phyloP scores from a whole-genome alignment of 1,284 basidiomycete genomes.

The Naganishia albida region DNA sequence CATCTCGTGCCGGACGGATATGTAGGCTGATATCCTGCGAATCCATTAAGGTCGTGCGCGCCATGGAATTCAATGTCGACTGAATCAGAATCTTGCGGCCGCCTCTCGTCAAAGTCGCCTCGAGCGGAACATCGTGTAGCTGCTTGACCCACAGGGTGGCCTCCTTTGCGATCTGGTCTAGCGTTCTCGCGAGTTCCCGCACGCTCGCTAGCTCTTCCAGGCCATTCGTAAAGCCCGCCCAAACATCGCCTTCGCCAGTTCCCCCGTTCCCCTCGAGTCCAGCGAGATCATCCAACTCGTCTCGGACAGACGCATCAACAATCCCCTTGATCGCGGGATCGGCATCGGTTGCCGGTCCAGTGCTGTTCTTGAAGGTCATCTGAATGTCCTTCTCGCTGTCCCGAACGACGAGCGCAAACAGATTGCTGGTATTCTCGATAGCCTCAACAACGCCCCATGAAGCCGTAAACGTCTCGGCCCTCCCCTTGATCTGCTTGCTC shows the following conservation, averaged over 20 bases:
- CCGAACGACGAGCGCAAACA: constrained; percentile 4
- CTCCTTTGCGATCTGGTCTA: constrained; percentile 20
- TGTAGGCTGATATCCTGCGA: constrained; percentile 10
- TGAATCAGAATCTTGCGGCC: constrained; percentile 22
- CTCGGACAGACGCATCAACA: constrained; percentile 11
- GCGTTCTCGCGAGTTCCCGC: constrained; percentile 5
- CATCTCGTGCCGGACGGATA: constrained; percentile 11
- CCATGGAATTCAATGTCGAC: constrained; percentile 21
- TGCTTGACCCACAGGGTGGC: constrained; percentile 48
- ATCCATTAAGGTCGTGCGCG: constrained; percentile 14
- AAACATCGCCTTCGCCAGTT: constrained; percentile 12
- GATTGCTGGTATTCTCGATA: constrained; percentile 8
- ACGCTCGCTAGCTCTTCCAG: constrained; percentile 12
- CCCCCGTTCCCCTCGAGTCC: constrained; percentile 31
- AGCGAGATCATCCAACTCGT: constrained; percentile 58
- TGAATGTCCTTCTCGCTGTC: constrained; percentile 14
- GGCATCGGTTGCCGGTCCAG: constrained; percentile 8
- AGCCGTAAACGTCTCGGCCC: constrained; percentile 13
- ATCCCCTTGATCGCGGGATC: not conserved
- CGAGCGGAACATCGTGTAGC: constrained; percentile 46
- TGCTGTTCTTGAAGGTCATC: constrained; percentile 10
- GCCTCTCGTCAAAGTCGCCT: not conserved
- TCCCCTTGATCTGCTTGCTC: not conserved
- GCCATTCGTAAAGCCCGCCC: constrained; percentile 16
- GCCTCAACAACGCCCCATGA: constrained; percentile 20